Evolutionary conservation across 106 monocot species (phyloP).

Genomic region (Allium cepa): DNA sequence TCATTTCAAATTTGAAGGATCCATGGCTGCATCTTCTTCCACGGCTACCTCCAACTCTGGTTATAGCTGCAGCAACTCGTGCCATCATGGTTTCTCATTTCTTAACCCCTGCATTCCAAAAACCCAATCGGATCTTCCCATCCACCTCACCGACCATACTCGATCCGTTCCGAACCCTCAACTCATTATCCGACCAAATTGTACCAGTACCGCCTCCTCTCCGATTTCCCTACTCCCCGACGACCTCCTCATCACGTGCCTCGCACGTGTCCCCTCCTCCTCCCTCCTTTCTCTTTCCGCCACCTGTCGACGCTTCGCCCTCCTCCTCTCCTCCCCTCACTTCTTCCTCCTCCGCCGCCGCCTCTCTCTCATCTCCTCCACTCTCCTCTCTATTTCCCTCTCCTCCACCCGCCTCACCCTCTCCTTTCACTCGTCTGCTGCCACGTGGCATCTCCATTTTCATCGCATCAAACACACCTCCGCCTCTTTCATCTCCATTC

Average conservation of each 20-base stretch:
- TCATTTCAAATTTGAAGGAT: too few species aligned
- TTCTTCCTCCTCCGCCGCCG: conserved; percentile 44
- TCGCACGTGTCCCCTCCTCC: conserved; percentile 38
- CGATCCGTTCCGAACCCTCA: background rate
- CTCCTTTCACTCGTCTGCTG: conserved; percentile 7
- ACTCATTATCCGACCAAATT: background rate
- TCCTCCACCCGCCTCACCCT: background rate
- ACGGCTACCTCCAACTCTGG: too few species aligned
- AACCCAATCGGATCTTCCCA: conserved; percentile 12
- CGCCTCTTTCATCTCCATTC: conserved; percentile 22
- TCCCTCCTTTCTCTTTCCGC: conserved; percentile 51
- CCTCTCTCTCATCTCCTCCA: conserved; percentile 21
- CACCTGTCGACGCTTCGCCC: conserved; percentile 56
- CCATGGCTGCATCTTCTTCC: too few species aligned
- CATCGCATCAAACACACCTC: background rate
- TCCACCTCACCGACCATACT: conserved; percentile 2
- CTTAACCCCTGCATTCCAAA: conserved; percentile 76
- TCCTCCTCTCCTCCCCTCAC: conserved; percentile 31
- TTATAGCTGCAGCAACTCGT: too few species aligned
- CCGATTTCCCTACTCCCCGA: conserved; percentile 52
- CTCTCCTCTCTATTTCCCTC: conserved; percentile 26
- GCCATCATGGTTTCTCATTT: too few species aligned
- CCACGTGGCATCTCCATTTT: conserved; percentile 2
- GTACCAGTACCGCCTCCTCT: background rate
- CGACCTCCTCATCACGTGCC: conserved; percentile 60